A percentile compares a stretch with the other conserved stretches of the same genome.
Conservation (phyloP, 768 basidiomycete species). For the Termitomyces sp. region DNA sequence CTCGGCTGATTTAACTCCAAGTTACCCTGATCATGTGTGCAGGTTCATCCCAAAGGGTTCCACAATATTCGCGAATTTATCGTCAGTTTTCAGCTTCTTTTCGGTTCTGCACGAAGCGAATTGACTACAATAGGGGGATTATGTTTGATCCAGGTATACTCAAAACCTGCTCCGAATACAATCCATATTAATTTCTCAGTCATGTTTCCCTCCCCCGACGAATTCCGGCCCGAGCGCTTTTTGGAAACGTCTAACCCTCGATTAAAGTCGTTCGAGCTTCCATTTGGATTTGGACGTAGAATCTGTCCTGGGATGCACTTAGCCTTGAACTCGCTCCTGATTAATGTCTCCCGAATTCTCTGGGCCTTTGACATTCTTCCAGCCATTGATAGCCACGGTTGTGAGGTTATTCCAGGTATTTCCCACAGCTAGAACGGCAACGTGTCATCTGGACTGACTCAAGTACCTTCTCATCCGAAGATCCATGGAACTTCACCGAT, state of each 20-base stretch:
- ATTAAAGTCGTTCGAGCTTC: slow-evolving; percentile 19
- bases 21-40: neutral
- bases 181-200: neutral
- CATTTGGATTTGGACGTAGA: slow-evolving; percentile 41
- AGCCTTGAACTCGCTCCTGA: slow-evolving; percentile 32
- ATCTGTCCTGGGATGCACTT: slow-evolving; percentile 38
- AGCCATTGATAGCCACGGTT: slow-evolving; percentile 7
- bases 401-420: slow-evolving; percentile 15
- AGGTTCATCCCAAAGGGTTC: slow-evolving; percentile 17
- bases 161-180: neutral
- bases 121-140: slow-evolving; percentile 4
- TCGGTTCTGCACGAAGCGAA: neutral
- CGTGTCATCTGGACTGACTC: neutral
- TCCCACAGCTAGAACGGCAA: neutral
- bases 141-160: slow-evolving; percentile 15
- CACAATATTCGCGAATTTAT: slow-evolving; percentile 14
- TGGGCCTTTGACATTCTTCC: slow-evolving; percentile 35
- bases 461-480: slow-evolving; percentile 10
- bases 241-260: slow-evolving; percentile 10
- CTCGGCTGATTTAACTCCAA: neutral
- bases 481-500: slow-evolving; percentile 30
- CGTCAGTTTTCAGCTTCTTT: neutral
- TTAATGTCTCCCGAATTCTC: slow-evolving; percentile 34
- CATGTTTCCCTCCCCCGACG: slow-evolving; percentile 11
- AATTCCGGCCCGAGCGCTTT: slow-evolving; percentile 25